These are phyloP conservation scores for Antarctomyces pellizariae DNA, from an alignment of 495 filamentous ascomycete species.

Conservation along the genomic window DNA sequence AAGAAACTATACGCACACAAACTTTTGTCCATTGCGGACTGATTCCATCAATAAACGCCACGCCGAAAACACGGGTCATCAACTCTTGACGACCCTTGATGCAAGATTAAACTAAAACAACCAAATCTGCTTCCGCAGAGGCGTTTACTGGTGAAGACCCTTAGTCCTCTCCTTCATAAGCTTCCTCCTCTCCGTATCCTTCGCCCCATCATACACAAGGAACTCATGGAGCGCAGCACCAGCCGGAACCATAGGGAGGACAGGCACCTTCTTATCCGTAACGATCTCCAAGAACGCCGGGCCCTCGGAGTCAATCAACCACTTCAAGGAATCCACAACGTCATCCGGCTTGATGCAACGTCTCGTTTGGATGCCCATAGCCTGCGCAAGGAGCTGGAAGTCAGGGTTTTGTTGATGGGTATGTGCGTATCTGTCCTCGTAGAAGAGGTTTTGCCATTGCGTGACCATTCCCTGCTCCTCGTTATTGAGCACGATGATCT, in stretches of 20 bases:
- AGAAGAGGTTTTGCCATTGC: constrained; percentile 88
- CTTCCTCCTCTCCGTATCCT: constrained; percentile 48
- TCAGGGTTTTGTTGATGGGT: constrained; percentile 80
- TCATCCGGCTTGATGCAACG: constrained; percentile 43
- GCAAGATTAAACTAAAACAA: too few species aligned
- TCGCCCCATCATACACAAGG: constrained; percentile 65
- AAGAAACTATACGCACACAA: too few species aligned
- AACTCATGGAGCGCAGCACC: constrained; percentile 83
- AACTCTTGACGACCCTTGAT: too few species aligned
- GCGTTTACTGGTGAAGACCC: constrained; percentile 22
- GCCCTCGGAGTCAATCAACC: constrained; percentile 66
- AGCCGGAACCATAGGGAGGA: constrained; percentile 86
- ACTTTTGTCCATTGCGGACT: too few species aligned
- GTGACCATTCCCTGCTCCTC: constrained; percentile 96
- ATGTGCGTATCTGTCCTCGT: constrained; percentile 76
- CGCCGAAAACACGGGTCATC: too few species aligned
- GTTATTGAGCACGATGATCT: constrained; percentile 83
- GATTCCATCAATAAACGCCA: too few species aligned
- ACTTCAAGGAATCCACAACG: constrained; percentile 54
- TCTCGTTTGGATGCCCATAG: constrained; percentile 56
- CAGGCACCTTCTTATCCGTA: constrained; percentile 80
- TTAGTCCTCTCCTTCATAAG: constrained; percentile 46
- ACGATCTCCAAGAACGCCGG: constrained; percentile 46
- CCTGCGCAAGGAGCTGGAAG: constrained; percentile 63
- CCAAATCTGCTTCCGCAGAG: too few species aligned